Conservation (phyloP, 768 basidiomycete genomes). For the Omphalotus guepiniiformis region DNA sequence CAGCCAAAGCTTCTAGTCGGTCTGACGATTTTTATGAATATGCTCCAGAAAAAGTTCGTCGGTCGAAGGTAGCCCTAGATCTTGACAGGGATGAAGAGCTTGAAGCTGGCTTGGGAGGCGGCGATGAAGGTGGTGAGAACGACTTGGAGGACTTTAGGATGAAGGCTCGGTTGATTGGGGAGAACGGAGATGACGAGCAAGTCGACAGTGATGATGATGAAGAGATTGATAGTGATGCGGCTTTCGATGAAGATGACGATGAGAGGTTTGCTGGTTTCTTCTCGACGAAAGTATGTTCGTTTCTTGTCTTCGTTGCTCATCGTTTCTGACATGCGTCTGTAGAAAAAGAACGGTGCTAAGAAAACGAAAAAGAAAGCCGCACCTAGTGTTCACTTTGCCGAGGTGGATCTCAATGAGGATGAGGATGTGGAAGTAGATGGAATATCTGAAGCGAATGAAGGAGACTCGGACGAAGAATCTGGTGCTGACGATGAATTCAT, state of each 20-base stretch:
- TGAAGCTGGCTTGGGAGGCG: slow-evolving; percentile 36
- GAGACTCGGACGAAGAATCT: slow-evolving; percentile 33
- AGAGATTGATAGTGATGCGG: slow-evolving; percentile 81
- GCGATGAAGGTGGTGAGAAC: slow-evolving; percentile 35
- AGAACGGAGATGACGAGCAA: slow-evolving; percentile 45
- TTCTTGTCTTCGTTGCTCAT: slow-evolving; percentile 4
- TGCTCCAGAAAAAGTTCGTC: slow-evolving; percentile 42
- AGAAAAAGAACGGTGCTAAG: slow-evolving; percentile 22
- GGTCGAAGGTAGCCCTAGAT: slow-evolving; percentile 49
- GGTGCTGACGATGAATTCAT: slow-evolving; percentile 33
- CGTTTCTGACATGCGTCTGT: no score
- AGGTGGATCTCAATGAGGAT: slow-evolving; percentile 68
- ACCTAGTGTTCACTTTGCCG: slow-evolving; percentile 40
- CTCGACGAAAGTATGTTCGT: slow-evolving; percentile 34
- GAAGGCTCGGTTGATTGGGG: slow-evolving; percentile 43
- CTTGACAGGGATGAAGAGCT: slow-evolving; percentile 54
- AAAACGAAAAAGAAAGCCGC: slow-evolving; percentile 23
- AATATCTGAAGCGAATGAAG: slow-evolving; percentile 27
- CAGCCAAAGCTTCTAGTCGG: slow-evolving; percentile 28
- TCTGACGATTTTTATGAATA: slow-evolving; percentile 64
- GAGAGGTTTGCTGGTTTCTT: slow-evolving; percentile 74
- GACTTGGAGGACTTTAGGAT: slow-evolving; percentile 30
- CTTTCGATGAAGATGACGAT: slow-evolving; percentile 78
- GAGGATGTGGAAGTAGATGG: slow-evolving; percentile 31
- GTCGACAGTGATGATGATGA: slow-evolving; percentile 76